Evolutionary conservation across 495 filamentous ascomycete species (phyloP), one percentile per base, ranked within the genome.

Genomic region (Tuber melanosporum): DNA sequence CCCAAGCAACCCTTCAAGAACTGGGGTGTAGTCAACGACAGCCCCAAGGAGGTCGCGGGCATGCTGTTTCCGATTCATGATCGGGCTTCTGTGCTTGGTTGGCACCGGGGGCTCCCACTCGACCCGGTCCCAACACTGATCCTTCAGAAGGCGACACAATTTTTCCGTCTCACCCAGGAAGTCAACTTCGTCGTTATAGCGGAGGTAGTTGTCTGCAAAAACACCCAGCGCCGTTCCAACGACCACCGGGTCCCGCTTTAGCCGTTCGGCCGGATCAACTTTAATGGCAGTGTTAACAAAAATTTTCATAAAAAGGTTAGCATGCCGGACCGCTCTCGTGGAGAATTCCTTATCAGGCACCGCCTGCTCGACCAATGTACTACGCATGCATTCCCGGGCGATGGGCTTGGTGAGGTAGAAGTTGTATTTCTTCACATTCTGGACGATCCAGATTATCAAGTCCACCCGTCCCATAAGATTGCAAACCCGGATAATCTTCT

Each of bases 1-100:
- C 71, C 75, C 72, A 12, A 80, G 32, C 39, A 83, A 32, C 9
- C 78, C 81, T 76, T 83, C 81, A 20, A 83, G 70, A 19, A 78
- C 78, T 8, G 77, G 76, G 46, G 47, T 77, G 57, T 79, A 82
- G 71, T 85, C 75, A 19, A 42, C n/a, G 52, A 75, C 17, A 26
- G 36, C n/a, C 9, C 70, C 36, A 19, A 26, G 70, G 44, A 57
- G 70, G 32, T 14, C 10, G 44, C 66, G 66, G 10, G 75, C 57
- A 32, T 57, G 42, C 19, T 10, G 41, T 71, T 69, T 81, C 8
- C 46, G 20, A 66, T 42, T 62, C 22, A 9, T 46, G 39, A 14
- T 62, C 39, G 39, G 39, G 39, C 2, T 2, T 41, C 4, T 26
- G 12, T 15, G 20, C 10, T 49, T 32, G 44, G 26, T 76, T 52